Base-by-base conservation (phyloP, 2,329 filamentous ascomycete genomes). In the Penicillium decumbens region DNA sequence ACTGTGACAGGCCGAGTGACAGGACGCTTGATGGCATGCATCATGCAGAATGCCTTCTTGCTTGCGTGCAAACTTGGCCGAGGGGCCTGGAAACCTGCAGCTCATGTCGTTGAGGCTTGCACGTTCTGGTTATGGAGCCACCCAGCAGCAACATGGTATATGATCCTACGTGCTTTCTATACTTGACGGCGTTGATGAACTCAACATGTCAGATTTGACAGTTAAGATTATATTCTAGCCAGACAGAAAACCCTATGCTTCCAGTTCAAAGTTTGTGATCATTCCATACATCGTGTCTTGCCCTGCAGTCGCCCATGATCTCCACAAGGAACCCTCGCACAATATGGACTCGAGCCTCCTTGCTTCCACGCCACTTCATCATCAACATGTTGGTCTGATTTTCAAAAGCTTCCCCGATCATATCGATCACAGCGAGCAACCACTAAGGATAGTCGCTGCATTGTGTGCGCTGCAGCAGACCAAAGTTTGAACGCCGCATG, bases 21-120 rank as follows among this genome's bases (percentile, higher is more conserved):
- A 38, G 43, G 45, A 48, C 44, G 47, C 46, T 46, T 9, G 24
- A 53, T 55, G 52, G 52, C 49, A 38, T 49, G 53, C 53, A 55
- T 53, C 30, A 57, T 57, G 55, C 53, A 55, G 48, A 45, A 53
- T 57, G 49, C 55, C 53, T 53, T 53, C 50, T 53, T 57, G 55
- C 53, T 55, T 50, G 48, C 43, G 37, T 43, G 43, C 20, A 45
- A 20, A 30, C n/a, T 3, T 33, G 24, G 15, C n/a, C n/a, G n/a
- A 10, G 20, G 15, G 20, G 20, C 3, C 2, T 18, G 15, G 15
- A 23, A 23, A 23, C 20, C 43, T 48, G 25, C 27, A 30, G 37
- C 25, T 8, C 10, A 27, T 9, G 23, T 48, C 38, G 15, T 18
- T 18, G 15, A 18, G 50, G n/a, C 40, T 41, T 43, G 50, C 53